Conservation (phyloP, 2,329 filamentous ascomycete species). For the Ophiostoma montium region DNA sequence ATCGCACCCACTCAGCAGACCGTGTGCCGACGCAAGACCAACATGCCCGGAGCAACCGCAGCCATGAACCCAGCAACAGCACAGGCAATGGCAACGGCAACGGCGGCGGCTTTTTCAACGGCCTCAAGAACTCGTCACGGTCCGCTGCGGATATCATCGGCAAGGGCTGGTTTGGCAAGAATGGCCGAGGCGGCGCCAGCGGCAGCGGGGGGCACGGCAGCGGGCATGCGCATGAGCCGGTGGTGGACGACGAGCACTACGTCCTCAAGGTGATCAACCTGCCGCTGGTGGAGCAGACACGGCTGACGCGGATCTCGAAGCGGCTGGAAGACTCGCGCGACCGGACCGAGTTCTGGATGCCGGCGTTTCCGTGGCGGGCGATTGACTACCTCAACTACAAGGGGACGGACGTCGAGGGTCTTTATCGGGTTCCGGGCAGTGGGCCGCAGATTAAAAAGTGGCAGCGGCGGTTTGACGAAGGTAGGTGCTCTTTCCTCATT, state of each 20-base stretch:
- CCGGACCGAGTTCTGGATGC: conserved; percentile 99
- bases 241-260: conserved; percentile 71
- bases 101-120: conserved; percentile 55
- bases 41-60: not conserved
- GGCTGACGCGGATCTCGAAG: conserved; percentile 83
- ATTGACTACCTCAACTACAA: conserved; percentile 96
- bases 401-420: conserved; percentile 80
- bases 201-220: conserved; percentile 38
- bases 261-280: conserved; percentile 72
- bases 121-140: conserved; percentile 56
- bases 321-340: conserved; percentile 75
- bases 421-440: conserved; percentile 86
- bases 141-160: conserved; percentile 69
- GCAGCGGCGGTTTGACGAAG: conserved; percentile 80
- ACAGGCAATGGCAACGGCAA: conserved; percentile 45
- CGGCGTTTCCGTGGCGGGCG: conserved; percentile 83
- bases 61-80: conserved; percentile 15
- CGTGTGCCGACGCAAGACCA: conserved; percentile 28
- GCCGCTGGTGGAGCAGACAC: conserved; percentile 75
- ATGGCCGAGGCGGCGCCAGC: conserved; percentile 47
- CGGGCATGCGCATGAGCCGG: conserved; percentile 35
- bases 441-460: conserved; percentile 85
- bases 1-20: conserved; percentile 62
- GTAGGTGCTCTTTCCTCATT: too few species aligned
- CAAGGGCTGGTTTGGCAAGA: conserved; percentile 71